Base-by-base conservation (phyloP, 768 basidiomycete species). In the Pilatotrama ljubarskyi region DNA sequence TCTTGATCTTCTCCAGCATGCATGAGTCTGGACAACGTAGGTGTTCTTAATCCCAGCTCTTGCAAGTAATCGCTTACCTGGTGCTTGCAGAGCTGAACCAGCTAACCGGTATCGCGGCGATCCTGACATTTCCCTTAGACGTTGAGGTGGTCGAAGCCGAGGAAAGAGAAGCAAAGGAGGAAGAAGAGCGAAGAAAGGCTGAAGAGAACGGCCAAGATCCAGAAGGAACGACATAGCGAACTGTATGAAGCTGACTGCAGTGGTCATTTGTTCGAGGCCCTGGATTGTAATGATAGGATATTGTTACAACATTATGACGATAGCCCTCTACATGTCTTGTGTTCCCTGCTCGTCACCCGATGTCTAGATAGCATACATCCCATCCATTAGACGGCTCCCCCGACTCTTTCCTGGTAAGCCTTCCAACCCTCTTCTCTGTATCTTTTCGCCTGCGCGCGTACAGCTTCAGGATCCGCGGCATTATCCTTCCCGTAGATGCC, bases 1-100 rank as follows among this genome's bases (percentile, higher is more conserved):
- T 95, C 5, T 80, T 98, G 18, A 95, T 98, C 64, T 99, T 98
- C 74, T 98, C 96, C 4, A 98, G 95, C 68, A 98, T 99, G 97
- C 97, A 99, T 70, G 97, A 99, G 75, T 93, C 92, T 20, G 97
- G 97, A 14, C 95, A 98, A 81, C 95, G 95, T 96, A 69, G 69
- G 58, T 52, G 22, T 38, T 26, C 15, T 20, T 37, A 26, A 13
- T n/a, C 38, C 40, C 5, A 14, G 24, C 44, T 10, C 17, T 38
- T n/a, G 18, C 15, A 32, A n/a, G n/a, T 47, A 7, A 40, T 38
- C 57, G 47, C 15, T 56, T 24, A 29, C 37, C 40, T 17, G 52
- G 6, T 11, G 32, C 13, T 15, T 57, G 17, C 73, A 97, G 97
- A 99, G 71, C 79, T 99, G n/a, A 97, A 98, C 71, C 90, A 95